These are phyloP conservation scores for Berkeleyomyces basicola DNA, from an alignment of 2,329 filamentous ascomycete species.

Conservation along the genomic window DNA sequence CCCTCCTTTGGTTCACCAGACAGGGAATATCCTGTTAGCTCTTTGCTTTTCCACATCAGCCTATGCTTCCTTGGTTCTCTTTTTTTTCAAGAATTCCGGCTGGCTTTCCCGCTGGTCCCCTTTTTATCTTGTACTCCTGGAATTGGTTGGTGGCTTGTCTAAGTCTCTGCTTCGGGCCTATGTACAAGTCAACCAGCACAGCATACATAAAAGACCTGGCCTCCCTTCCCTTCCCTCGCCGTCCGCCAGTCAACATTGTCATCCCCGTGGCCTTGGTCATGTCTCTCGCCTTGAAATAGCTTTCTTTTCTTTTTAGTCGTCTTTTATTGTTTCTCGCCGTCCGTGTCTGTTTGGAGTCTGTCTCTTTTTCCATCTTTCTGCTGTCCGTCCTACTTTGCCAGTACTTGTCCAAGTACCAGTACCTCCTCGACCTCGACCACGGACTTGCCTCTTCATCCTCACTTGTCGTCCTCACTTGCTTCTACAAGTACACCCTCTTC, in stretches of 20 bases:
- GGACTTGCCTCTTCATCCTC: no score
- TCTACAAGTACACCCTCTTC: no score
- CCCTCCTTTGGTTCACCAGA: no score
- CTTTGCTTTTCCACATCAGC: no score
- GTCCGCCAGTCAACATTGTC: neutral
- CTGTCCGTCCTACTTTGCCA: neutral
- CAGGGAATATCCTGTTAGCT: no score
- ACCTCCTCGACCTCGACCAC: no score
- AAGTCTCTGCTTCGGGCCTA: neutral
- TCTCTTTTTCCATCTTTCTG: neutral
- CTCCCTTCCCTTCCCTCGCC: neutral
- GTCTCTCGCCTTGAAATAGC: neutral
- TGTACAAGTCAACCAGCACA: neutral
- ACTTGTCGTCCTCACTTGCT: no score
- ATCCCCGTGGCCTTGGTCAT: slow-evolving; percentile 2
- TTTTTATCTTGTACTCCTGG: neutral
- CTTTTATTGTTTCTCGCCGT: neutral
- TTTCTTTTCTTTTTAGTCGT: neutral
- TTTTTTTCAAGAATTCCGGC: neutral
- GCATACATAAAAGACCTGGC: neutral
- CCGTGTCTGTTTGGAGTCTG: neutral
- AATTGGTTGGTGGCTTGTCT: neutral
- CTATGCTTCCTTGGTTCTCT: no score
- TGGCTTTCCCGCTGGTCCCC: neutral
- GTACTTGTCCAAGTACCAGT: no score